phyloP scores from a whole-genome alignment of 2,329 filamentous ascomycete species.

The Botryosphaeria dothidea region DNA sequence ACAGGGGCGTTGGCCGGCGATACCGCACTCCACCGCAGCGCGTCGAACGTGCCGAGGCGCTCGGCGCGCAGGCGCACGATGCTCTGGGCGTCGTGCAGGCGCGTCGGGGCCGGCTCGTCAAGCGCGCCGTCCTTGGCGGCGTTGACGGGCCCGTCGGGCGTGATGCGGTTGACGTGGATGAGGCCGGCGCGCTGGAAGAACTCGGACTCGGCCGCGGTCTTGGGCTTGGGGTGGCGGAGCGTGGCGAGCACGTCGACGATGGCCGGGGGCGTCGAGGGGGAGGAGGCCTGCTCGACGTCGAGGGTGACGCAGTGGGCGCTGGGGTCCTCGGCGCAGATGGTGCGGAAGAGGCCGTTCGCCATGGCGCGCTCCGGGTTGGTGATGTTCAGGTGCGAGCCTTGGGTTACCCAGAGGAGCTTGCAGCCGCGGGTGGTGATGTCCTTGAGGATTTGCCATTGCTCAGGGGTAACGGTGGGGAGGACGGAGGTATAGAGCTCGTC shows the following conservation, averaged over 20 bases:
- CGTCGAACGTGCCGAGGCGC: constrained; percentile 21
- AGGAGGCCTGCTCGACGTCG: neutral
- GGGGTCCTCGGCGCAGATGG: constrained; percentile 9
- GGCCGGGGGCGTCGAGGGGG: neutral
- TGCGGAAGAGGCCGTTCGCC: neutral
- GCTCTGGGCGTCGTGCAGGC: neutral
- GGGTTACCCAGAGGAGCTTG: constrained; percentile 1
- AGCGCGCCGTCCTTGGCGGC: neutral
- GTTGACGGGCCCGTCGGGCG: neutral
- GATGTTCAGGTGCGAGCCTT: neutral
- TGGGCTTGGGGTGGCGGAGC: neutral
- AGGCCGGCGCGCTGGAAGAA: constrained; percentile 1
- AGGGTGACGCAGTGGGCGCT: neutral
- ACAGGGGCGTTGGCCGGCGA: constrained; percentile 8
- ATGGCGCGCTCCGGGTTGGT: neutral
- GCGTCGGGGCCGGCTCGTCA: neutral
- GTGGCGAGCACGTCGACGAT: neutral
- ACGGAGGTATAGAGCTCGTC: constrained; percentile 5
- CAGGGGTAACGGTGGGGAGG: neutral
- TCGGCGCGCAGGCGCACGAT: constrained; percentile 19
- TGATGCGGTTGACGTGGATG: neutral
- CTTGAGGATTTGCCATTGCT: constrained; percentile 1
- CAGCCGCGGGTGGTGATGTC: neutral
- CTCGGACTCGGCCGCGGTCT: neutral
- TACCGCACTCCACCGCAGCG: constrained; percentile 19